Base-by-base conservation (phyloP, 192 early-diverging fungal species). In the Backusella luteola region DNA sequence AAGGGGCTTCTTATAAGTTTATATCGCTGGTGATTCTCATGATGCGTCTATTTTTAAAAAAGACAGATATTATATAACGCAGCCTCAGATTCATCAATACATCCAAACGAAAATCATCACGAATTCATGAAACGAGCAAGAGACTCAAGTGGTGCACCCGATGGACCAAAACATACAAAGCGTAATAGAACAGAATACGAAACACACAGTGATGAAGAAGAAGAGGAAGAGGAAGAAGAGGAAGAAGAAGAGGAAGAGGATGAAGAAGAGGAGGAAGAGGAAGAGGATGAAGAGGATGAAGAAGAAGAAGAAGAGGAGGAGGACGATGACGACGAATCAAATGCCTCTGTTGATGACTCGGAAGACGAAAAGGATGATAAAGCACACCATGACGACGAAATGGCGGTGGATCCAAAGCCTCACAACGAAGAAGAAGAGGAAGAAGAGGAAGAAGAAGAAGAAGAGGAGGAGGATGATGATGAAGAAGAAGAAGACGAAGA, bases 371-470 rank as follows among this genome's bases (percentile, higher is more conserved):
- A 71, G 5, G 38, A 69, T 36, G n/a, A 69, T 69, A 39, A 35
- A 12, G 35, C 4, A 23, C 34, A 69, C 3, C 26, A 71, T 6
- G 69, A 71, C 7, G 68, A 69, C 11, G n/a, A 69, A 39, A 39
- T 38, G 34, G 68, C 11, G 39, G 9, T 41, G 6, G 68, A 77
- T n/a, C 52, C 46, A 1, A 72, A 68, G 5, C 78, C 83, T 36
- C 71, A 53, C 15, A 81, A 73, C 17, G 78, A 52, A 8, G 80
- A 80, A 21, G 80, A 81, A 6, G 80, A 80, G 1, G 77, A 77
- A 14, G 80, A 86, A 11, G 81, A 74, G 0, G 78, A 82, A 36
- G 84, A 83, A 1, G 82, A 81, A n/a, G 77, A 78, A n/a, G 52
- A 34, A 2, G 71, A 72, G 4, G 70, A 72, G 5, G 71, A 29